phyloP scores from a whole-genome alignment of 306 rosid genomes.

The Prunus armeniaca region DNA sequence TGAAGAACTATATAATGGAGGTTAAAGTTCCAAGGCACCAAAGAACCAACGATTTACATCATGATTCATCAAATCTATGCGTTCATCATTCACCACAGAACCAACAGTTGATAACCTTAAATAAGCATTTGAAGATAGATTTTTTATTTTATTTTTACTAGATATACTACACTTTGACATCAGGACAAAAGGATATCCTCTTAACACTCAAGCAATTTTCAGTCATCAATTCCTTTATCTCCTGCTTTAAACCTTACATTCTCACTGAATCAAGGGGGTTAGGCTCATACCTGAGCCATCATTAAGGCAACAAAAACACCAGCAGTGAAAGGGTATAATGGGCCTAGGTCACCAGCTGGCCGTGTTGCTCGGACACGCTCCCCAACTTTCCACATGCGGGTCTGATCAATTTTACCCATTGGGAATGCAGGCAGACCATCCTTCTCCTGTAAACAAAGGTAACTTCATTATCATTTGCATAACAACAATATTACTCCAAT shows the following conservation, averaged over 20 bases:
- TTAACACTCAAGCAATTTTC: neutral
- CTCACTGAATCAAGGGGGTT: neutral
- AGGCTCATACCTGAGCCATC: slow-evolving; percentile 92
- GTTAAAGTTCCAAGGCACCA: neutral
- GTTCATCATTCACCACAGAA: neutral
- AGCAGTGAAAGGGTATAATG: slow-evolving; percentile 89
- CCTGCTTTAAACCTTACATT: neutral
- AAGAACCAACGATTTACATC: neutral
- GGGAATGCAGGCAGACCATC: slow-evolving; percentile 98
- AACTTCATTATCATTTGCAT: neutral
- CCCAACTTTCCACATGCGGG: slow-evolving; percentile 99
- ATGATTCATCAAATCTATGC: neutral
- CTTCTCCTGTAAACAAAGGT: slow-evolving; percentile 66
- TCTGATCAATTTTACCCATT: slow-evolving; percentile 98
- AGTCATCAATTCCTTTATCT: neutral
- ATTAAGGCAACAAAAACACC: slow-evolving; percentile 97
- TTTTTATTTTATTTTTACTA: neutral
- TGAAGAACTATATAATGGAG: too few species aligned
- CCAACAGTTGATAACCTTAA: neutral
- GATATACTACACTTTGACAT: neutral
- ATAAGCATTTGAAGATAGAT: neutral
- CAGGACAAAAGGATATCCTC: neutral
- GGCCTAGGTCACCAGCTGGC: slow-evolving; percentile 90
- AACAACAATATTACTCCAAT: neutral
- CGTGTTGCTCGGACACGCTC: slow-evolving; percentile 75